A percentile compares a stretch with the other conserved stretches of the same genome.
These are phyloP conservation scores for Huntiella abstrusa DNA, from an alignment of 2,329 filamentous ascomycete species.

Conservation along the genomic window DNA sequence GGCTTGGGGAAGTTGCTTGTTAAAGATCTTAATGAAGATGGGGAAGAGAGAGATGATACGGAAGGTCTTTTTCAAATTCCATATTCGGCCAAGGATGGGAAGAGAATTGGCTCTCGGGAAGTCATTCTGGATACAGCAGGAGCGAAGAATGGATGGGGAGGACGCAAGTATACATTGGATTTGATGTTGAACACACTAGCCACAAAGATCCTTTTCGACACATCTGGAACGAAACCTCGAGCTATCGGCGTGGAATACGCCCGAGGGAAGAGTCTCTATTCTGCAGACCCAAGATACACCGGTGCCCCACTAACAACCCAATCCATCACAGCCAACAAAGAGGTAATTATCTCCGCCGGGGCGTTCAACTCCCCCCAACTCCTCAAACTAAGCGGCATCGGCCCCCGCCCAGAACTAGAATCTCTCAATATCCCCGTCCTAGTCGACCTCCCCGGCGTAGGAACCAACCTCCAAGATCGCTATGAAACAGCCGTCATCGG, in stretches of 20 bases:
- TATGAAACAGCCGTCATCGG: slow-evolving; percentile 22
- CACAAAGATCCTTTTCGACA: slow-evolving; percentile 22
- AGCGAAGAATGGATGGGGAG: slow-evolving; percentile 14
- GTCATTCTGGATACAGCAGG: slow-evolving; percentile 25
- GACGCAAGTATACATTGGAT: slow-evolving; percentile 15
- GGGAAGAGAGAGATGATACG: slow-evolving; percentile 11
- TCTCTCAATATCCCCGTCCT: slow-evolving; percentile 26
- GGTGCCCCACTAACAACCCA: slow-evolving; percentile 7
- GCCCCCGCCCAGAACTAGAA: slow-evolving; percentile 23
- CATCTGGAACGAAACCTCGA: slow-evolving; percentile 14
- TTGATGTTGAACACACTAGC: slow-evolving; percentile 15
- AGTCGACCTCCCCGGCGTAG: slow-evolving; percentile 27
- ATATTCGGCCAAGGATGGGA: slow-evolving; percentile 28
- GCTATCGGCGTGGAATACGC: slow-evolving; percentile 23
- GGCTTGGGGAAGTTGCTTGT: slow-evolving; percentile 16
- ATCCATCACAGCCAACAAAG: slow-evolving; percentile 18
- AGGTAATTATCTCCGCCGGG: slow-evolving; percentile 32
- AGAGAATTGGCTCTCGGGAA: slow-evolving; percentile 35
- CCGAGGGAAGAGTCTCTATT: slow-evolving; percentile 12
- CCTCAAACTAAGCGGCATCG: slow-evolving; percentile 31
- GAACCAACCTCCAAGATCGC: slow-evolving; percentile 28
- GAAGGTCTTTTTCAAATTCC: slow-evolving; percentile 38
- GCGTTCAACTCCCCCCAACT: slow-evolving; percentile 32
- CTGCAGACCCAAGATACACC: slow-evolving; percentile 20
- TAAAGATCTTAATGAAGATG: slow-evolving; percentile 16